Percentiles rank a stretch among this genome's conserved stretches.
phyloP scores from a whole-genome alignment of 2,329 filamentous ascomycete genomes.

The Pseudogymnoascus sp. region DNA sequence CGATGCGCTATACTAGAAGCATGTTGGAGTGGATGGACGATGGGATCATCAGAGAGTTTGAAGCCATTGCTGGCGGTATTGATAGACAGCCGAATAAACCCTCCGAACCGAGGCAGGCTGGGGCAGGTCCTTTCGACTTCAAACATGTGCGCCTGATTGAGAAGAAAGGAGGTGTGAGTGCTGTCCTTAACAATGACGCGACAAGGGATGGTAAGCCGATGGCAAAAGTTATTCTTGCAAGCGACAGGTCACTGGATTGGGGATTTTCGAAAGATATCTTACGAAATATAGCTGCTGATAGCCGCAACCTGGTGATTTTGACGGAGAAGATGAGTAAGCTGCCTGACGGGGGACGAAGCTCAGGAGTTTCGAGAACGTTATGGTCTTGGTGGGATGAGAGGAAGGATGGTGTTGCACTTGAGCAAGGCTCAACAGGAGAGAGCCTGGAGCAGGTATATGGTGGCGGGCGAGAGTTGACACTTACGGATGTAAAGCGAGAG shows the following conservation, averaged over 20 bases:
- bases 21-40: conserved; percentile 99
- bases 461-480: conserved; percentile 52
- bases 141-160: conserved; percentile 77
- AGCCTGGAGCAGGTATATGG: conserved; percentile 59
- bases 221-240: conserved; percentile 78
- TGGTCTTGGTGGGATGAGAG: conserved; percentile 74
- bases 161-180: conserved; percentile 69
- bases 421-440: conserved; percentile 45
- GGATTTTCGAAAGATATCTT: conserved; percentile 83
- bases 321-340: conserved; percentile 60
- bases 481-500: conserved; percentile 53
- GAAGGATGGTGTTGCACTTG: conserved; percentile 53
- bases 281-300: conserved; percentile 63
- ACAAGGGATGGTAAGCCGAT: conserved; percentile 35
- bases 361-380: conserved; percentile 58
- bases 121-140: conserved; percentile 77
- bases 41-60: conserved; percentile 84
- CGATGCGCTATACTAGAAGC: conserved; percentile 82
- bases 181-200: conserved; percentile 45
- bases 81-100: conserved; percentile 37
- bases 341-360: conserved; percentile 20
- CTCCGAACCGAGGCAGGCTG: conserved; percentile 38
- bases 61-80: conserved; percentile 47
- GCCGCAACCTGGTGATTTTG: conserved; percentile 76
- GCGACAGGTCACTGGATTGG: conserved; percentile 86